A percentile compares a stretch with the other conserved stretches of the same genome.
Evolutionary conservation across 345 rosid genomes (phyloP).

Genomic region (Populus nigra): DNA sequence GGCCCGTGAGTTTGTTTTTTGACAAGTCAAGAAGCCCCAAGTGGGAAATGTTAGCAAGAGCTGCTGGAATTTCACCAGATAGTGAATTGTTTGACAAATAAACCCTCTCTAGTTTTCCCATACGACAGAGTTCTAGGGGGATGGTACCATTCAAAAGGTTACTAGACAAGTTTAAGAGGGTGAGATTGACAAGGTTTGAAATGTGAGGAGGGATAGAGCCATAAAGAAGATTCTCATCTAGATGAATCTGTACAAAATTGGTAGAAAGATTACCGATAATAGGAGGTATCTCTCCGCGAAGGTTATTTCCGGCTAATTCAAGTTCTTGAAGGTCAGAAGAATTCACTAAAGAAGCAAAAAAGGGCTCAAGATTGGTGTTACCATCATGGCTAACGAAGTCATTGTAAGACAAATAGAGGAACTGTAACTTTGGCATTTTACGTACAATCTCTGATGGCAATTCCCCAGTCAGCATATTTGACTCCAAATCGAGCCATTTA

Average conservation of each 20-base stretch:
- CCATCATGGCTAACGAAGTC: constrained; percentile 58
- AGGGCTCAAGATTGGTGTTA: constrained; percentile 77
- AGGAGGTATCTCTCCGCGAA: constrained; percentile 66
- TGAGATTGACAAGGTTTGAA: constrained; percentile 66
- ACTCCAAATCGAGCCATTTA: constrained; percentile 79
- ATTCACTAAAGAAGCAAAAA: constrained; percentile 61
- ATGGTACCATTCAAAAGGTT: constrained; percentile 74
- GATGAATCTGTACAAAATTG: constrained; percentile 63
- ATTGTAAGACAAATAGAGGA: constrained; percentile 81
- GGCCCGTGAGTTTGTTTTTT: constrained; percentile 71
- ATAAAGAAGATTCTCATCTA: constrained; percentile 64
- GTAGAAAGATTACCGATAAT: constrained; percentile 63
- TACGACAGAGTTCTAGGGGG: constrained; percentile 57
- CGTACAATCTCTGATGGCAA: constrained; percentile 58
- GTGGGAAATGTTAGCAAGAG: constrained; percentile 63
- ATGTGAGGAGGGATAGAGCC: constrained; percentile 77
- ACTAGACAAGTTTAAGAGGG: constrained; percentile 74
- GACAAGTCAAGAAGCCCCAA: constrained; percentile 87
- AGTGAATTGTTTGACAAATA: constrained; percentile 70
- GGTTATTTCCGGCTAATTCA: constrained; percentile 70
- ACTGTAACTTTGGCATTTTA: constrained; percentile 61
- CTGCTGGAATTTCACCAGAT: constrained; percentile 68
- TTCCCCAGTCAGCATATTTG: constrained; percentile 66
- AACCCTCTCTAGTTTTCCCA: constrained; percentile 73
- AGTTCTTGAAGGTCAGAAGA: constrained; percentile 65